phyloP scores from a whole-genome alignment of 495 filamentous ascomycete species.

The Aspergillus baeticus region DNA sequence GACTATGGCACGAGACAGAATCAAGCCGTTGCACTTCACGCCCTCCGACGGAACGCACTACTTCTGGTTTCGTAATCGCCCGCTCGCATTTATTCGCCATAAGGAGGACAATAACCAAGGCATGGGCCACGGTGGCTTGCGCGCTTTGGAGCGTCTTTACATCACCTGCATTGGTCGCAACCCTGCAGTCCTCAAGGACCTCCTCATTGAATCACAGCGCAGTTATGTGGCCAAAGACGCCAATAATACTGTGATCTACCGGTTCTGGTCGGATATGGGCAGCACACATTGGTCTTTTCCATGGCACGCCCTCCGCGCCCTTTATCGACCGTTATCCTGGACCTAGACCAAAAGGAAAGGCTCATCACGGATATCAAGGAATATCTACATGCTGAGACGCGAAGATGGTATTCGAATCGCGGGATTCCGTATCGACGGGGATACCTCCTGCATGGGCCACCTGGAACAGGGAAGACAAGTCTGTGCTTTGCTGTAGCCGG shows the following conservation, averaged over 20 bases:
- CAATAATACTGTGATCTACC: constrained; percentile 65
- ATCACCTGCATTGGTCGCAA: constrained; percentile 67
- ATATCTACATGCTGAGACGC: constrained; percentile 72
- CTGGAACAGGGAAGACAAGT: constrained; percentile 53
- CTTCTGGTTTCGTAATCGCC: constrained; percentile 60
- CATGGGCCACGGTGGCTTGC: constrained; percentile 27
- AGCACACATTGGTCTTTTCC: no score
- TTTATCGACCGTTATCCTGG: constrained; percentile 81
- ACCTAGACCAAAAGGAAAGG: constrained; percentile 66
- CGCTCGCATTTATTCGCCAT: constrained; percentile 55
- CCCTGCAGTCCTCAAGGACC: constrained; percentile 61
- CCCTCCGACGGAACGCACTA: constrained; percentile 63
- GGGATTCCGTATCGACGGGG: constrained; percentile 54
- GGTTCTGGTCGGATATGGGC: no score
- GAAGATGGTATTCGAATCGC: constrained; percentile 74
- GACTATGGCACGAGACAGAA: constrained; percentile 46
- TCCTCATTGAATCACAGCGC: constrained; percentile 63
- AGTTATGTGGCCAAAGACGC: constrained; percentile 58
- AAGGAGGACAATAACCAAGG: constrained; percentile 25
- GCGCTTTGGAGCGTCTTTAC: constrained; percentile 54
- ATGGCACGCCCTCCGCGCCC: constrained; percentile 72
- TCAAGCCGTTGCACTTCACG: constrained; percentile 62
- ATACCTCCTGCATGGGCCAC: constrained; percentile 48
- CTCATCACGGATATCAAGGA: constrained; percentile 84
- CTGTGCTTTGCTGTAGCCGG: constrained; percentile 49